Percentiles rank a stretch among this genome's conserved stretches.
Conservation (phyloP, 2,329 filamentous ascomycete genomes). For the Stagonosporopsis rhizophila region DNA sequence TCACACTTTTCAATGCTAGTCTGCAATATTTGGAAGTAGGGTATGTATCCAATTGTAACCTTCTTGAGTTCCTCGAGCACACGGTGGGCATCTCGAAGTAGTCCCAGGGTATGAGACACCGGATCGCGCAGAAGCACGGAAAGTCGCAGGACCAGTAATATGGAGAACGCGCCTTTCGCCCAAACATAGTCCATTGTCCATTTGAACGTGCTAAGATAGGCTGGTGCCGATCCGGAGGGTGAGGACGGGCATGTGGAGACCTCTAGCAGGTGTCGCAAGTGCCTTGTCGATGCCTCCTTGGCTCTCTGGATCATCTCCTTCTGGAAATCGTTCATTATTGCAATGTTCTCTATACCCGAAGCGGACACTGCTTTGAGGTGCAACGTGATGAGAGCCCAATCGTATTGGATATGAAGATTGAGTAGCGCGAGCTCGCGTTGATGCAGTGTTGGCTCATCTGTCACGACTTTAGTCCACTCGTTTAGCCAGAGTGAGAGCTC, state of each 20-base stretch:
- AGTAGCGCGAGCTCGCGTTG: conserved; percentile 41
- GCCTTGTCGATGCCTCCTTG: conserved; percentile 59
- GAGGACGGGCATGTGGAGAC: conserved; percentile 26
- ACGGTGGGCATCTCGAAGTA: conserved; percentile 54
- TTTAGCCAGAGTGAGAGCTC: conserved; percentile 52
- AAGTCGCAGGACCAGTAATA: conserved; percentile 62
- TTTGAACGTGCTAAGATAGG: conserved; percentile 59
- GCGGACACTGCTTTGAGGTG: conserved; percentile 59
- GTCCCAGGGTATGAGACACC: conserved; percentile 48
- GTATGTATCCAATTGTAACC: conserved; percentile 53
- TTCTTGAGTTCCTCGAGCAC: conserved; percentile 55
- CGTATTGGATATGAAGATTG: conserved; percentile 60
- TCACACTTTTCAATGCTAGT: conserved; percentile 61
- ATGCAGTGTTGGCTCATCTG: conserved; percentile 20
- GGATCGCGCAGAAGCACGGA: conserved; percentile 57
- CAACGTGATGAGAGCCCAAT: conserved; percentile 62
- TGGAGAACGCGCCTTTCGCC: conserved; percentile 66
- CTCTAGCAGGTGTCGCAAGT: conserved; percentile 57
- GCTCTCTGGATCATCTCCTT: conserved; percentile 58
- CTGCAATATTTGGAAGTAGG: conserved; percentile 58
- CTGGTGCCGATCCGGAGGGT: conserved; percentile 24
- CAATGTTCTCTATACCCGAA: conserved; percentile 59
- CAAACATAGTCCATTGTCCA: conserved; percentile 66
- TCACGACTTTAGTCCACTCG: conserved; percentile 44
- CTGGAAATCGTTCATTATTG: conserved; percentile 59